Evolutionary conservation across 306 rosid genomes (phyloP).

Genomic region (Dryas octopetala): DNA sequence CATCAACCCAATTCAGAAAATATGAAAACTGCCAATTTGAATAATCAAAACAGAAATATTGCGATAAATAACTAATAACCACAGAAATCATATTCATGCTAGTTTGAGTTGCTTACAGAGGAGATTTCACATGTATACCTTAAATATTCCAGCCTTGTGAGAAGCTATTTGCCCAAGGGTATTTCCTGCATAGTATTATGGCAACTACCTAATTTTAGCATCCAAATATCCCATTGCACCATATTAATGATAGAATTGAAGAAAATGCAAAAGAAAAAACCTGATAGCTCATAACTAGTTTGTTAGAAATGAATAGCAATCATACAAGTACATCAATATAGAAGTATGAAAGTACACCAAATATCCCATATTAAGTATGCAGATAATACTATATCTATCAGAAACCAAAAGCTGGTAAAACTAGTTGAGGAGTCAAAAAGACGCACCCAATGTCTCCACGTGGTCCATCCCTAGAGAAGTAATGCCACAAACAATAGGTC

Average conservation of each 20-base stretch:
- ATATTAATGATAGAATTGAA: background rate
- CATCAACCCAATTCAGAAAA: conserved; percentile 50
- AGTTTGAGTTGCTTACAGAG: conserved; percentile 23
- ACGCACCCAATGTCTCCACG: conserved; percentile 57
- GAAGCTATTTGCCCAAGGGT: conserved; percentile 62
- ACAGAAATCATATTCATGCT: conserved; percentile 26
- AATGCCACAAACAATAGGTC: conserved; percentile 76
- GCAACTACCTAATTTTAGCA: conserved; percentile 2
- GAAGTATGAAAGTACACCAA: background rate
- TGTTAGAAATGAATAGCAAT: conserved; percentile 2
- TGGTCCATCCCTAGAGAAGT: conserved; percentile 84
- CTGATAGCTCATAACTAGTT: conserved; percentile 12
- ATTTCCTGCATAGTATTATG: conserved; percentile 45
- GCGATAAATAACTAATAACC: conserved; percentile 24
- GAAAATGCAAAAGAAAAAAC: conserved; percentile 14
- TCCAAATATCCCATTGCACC: background rate
- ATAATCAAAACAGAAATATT: conserved; percentile 35
- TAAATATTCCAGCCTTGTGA: conserved; percentile 79
- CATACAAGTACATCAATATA: background rate
- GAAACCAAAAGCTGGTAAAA: conserved; percentile 18
- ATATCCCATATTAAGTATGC: background rate
- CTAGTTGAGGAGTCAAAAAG: conserved; percentile 15
- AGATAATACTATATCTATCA: conserved; percentile 10
- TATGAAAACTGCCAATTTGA: conserved; percentile 33
- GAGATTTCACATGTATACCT: conserved; percentile 47